Conservation (phyloP, 192 early-diverging fungal genomes). For the Allomyces macrogynus region DNA sequence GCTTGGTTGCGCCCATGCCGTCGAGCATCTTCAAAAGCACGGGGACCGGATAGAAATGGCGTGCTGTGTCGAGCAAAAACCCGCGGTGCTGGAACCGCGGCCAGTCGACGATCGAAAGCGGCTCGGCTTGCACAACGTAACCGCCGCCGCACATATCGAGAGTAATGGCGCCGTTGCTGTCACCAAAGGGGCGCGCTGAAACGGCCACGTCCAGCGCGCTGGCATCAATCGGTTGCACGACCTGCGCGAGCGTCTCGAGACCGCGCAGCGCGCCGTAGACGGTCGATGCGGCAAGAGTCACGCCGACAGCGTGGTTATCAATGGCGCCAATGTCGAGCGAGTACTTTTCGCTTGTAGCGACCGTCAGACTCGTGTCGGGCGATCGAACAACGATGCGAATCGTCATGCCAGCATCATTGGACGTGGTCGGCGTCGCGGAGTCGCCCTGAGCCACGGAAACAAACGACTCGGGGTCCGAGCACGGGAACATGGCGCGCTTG, state of each 20-base stretch:
- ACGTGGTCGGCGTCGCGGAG: too few relatives aligned
- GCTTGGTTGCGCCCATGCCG: slow-evolving; percentile 48
- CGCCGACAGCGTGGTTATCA: neutral
- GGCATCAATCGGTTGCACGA: slow-evolving; percentile 14
- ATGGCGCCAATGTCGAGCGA: too few relatives aligned
- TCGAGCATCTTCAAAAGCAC: slow-evolving; percentile 24
- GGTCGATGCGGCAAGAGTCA: slow-evolving; percentile 26
- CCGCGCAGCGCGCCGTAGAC: slow-evolving; percentile 49
- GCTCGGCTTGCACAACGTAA: neutral
- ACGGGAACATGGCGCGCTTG: too few relatives aligned
- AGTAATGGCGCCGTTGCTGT: too few relatives aligned
- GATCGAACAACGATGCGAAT: too few relatives aligned
- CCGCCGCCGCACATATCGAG: too few relatives aligned
- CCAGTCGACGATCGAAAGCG: neutral
- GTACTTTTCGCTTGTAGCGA: too few relatives aligned
- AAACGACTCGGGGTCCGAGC: too few relatives aligned
- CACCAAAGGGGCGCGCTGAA: neutral
- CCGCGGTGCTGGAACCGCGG: slow-evolving; percentile 20
- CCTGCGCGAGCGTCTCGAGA: slow-evolving; percentile 49
- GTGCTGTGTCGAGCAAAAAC: slow-evolving; percentile 41
- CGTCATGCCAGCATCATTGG: too few relatives aligned
- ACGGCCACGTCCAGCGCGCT: neutral
- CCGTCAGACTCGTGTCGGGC: too few relatives aligned
- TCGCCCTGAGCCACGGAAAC: too few relatives aligned
- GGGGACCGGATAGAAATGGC: slow-evolving; percentile 42